Base-by-base conservation (phyloP, 2,329 filamentous ascomycete genomes). In the Zasmidium citrigriseum region DNA sequence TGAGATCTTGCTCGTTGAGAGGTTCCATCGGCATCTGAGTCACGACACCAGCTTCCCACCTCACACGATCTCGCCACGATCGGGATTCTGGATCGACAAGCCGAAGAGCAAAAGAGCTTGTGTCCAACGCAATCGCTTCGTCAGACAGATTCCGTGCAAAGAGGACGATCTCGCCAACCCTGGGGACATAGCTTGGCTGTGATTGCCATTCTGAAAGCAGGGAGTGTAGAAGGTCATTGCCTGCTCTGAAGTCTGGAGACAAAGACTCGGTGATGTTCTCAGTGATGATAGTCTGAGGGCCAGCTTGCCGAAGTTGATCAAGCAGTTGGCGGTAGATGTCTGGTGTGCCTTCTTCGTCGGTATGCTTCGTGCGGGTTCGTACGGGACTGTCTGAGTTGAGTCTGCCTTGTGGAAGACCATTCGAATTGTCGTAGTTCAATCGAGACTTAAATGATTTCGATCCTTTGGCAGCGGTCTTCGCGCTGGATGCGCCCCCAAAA, bases 11-110 rank as follows among this genome's bases (percentile, higher is more conserved):
- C 16, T 79, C 71, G 1, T 71, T 65, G 0, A 76, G 66, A 1
- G 67, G 51, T 22, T 81, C 78, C 1, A 75, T 71, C 0, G 84
- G 79, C 3, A 76, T 70, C 65, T 86, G 80, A 1, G 80, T 78
- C 11, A 87, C 73, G 0, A 85, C 73, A 1, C 84, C 85, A 0
- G 81, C 84, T 63, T 83, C 79, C 85, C 85, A 87, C 5, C 69
- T 56, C 0, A 83, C 81, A 3, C n/a, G 54, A 1, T 59, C 62
- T 4, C 53, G 54, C 64, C 60, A 65, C 3, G 49, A 45, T 12
- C 38, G 34, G 5, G 51, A 48, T 0, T 48, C n/a, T 12, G 18
- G 23, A 27, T 63, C 54, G 18, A 57, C n/a, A 14, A 55, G 58
- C 10, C 64, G 62, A 22, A 68, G 72, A 4, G 68, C 62, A 0